Conservation (phyloP, 495 filamentous ascomycete species). For the Elasticomyces elasticus region DNA sequence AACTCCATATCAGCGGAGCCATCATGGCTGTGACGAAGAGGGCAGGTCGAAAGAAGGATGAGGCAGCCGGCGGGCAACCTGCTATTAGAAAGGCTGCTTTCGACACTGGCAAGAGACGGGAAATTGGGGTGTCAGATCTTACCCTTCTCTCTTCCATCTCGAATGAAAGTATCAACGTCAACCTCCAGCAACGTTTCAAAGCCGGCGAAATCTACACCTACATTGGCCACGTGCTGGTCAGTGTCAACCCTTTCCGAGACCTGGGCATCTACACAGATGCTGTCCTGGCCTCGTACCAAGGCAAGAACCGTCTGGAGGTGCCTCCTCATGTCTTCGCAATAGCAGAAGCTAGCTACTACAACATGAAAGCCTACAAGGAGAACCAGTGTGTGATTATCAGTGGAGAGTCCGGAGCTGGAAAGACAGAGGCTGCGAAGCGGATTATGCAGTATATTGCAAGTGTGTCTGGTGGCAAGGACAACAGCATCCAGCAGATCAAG, state of each 20-base stretch:
- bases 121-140: slow-evolving; percentile 95
- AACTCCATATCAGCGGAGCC: too few species aligned
- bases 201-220: slow-evolving; percentile 98
- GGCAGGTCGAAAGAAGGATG: slow-evolving; percentile 58
- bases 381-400: slow-evolving; percentile 99
- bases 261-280: slow-evolving; percentile 96
- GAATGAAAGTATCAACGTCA: slow-evolving; percentile 98
- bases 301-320: slow-evolving; percentile 92
- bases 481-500: slow-evolving; percentile 94
- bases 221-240: slow-evolving; percentile 98
- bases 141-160: slow-evolving; percentile 96
- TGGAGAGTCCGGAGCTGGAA: slow-evolving; percentile 95
- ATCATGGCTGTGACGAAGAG: slow-evolving; percentile 36
- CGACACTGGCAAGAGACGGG: slow-evolving; percentile 95
- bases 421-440: slow-evolving; percentile 98
- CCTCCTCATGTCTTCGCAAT: slow-evolving; percentile 97
- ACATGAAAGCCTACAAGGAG: slow-evolving; percentile 99
- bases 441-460: slow-evolving; percentile 99
- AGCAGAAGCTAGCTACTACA: slow-evolving; percentile 93
- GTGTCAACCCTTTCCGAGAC: slow-evolving; percentile 97
- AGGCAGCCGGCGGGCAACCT: slow-evolving; percentile 46
- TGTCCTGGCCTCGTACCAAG: slow-evolving; percentile 81
- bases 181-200: slow-evolving; percentile 93
- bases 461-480: slow-evolving; percentile 78
- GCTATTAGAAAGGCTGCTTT: slow-evolving; percentile 92